Conservation (phyloP, 2,329 filamentous ascomycete genomes). For the Juglanconis sp. region DNA sequence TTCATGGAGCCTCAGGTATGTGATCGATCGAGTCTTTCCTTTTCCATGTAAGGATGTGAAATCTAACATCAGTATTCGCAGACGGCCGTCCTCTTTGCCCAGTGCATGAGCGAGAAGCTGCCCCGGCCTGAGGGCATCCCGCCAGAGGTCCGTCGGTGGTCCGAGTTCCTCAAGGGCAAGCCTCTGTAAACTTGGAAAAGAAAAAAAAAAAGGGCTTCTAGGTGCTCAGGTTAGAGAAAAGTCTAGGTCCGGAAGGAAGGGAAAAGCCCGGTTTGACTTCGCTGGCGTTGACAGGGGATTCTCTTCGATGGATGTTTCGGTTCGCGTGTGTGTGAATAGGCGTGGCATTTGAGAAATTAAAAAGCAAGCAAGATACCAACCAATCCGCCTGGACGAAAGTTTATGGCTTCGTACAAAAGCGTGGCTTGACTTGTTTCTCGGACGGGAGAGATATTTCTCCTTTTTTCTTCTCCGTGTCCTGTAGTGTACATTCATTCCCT, state of each 20-base stretch:
- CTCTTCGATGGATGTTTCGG: conserved; percentile 1
- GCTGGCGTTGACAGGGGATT: conserved; percentile 12
- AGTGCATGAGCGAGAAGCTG: conserved; percentile 96
- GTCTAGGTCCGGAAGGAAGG: not conserved
- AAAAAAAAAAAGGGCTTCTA: not conserved
- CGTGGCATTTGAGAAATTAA: conserved; percentile 4
- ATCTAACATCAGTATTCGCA: conserved; percentile 38
- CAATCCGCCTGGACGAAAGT: not conserved
- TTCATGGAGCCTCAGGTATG: conserved; percentile 98
- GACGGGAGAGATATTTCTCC: too few relatives aligned
- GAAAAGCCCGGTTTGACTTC: not conserved
- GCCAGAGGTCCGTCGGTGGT: conserved; percentile 88
- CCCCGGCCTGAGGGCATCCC: conserved; percentile 86
- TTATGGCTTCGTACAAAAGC: not conserved
- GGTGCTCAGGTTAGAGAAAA: conserved; percentile 8
- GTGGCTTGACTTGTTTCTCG: too few relatives aligned
- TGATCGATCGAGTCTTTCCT: conserved; percentile 16
- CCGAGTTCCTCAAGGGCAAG: conserved; percentile 88
- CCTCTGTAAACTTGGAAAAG: conserved; percentile 55
- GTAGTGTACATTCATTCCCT: too few relatives aligned
- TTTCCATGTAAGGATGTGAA: not conserved
- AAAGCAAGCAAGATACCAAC: conserved; percentile 8
- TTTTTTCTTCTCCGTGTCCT: too few relatives aligned
- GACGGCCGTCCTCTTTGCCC: conserved; percentile 94
- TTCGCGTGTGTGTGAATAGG: conserved; percentile 7